Conservation (phyloP, 106 monocot species). For the Dioscorea alata region DNA sequence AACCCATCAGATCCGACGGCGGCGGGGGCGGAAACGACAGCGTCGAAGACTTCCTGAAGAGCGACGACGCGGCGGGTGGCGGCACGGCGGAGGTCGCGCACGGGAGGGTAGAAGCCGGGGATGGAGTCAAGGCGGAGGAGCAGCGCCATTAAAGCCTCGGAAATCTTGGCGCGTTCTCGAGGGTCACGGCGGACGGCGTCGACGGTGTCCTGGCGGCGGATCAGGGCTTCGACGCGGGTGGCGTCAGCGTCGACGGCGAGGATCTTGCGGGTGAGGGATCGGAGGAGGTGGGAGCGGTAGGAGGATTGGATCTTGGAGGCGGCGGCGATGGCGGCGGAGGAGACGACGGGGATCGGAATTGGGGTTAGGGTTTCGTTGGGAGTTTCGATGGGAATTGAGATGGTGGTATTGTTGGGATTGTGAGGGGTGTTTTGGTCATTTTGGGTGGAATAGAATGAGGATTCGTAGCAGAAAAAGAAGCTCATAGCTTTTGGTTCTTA, state of each 20-base stretch:
- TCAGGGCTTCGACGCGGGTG: not conserved
- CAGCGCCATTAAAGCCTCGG: not conserved
- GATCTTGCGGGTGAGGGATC: not conserved
- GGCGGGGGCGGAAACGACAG: not conserved
- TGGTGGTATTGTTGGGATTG: not conserved
- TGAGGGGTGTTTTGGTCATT: not conserved
- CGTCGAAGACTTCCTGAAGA: conserved; percentile 6
- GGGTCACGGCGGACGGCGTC: conserved; percentile 2
- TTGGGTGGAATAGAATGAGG: not conserved
- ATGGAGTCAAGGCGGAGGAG: conserved; percentile 2
- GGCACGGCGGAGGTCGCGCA: not conserved
- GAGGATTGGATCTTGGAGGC: conserved; percentile 4
- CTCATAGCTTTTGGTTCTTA: too few relatives aligned
- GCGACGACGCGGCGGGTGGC: not conserved
- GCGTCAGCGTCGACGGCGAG: not conserved
- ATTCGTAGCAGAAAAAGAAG: not conserved
- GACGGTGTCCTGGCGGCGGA: conserved; percentile 6
- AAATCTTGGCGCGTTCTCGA: not conserved
- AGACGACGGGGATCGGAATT: conserved; percentile 2
- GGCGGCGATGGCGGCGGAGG: not conserved
- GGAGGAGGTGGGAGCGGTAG: conserved; percentile 1
- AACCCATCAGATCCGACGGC: too few relatives aligned
- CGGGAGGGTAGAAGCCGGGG: not conserved
- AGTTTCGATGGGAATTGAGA: too few relatives aligned
- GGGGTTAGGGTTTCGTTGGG: too few relatives aligned